These are phyloP conservation scores for Staphylotrichum tortipilum DNA, from an alignment of 495 filamentous ascomycete species.

Conservation along the genomic window DNA sequence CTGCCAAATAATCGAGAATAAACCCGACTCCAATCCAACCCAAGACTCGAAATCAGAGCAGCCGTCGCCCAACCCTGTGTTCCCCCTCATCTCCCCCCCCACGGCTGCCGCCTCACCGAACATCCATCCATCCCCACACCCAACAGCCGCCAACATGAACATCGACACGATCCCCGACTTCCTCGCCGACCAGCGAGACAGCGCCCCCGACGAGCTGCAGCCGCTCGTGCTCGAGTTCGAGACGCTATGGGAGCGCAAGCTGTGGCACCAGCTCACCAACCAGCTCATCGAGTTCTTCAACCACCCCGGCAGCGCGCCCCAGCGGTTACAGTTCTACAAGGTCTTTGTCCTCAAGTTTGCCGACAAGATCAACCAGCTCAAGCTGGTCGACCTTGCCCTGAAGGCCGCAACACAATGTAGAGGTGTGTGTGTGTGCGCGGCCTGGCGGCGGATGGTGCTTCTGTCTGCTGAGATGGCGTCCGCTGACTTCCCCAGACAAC, in stretches of 20 bases:
- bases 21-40: too few relatives aligned
- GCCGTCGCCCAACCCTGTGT: too few relatives aligned
- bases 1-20: not conserved
- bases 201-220: conserved; percentile 80
- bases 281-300: conserved; percentile 83
- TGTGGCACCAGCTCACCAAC: conserved; percentile 98
- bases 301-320: conserved; percentile 64
- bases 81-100: too few relatives aligned
- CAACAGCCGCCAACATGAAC: conserved; percentile 58
- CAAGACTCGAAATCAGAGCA: too few relatives aligned
- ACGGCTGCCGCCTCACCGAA: too few relatives aligned
- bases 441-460: too few relatives aligned
- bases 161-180: conserved; percentile 85
- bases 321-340: conserved; percentile 84
- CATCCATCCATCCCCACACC: too few relatives aligned
- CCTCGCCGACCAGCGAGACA: conserved; percentile 76
- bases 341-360: conserved; percentile 92
- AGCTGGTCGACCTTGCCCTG: conserved; percentile 84
- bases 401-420: conserved; percentile 77
- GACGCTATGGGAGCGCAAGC: conserved; percentile 94
- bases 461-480: not conserved
- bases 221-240: conserved; percentile 84
- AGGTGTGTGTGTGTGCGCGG: conserved; percentile 41
- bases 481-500: conserved; percentile 50
- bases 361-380: conserved; percentile 97